Evolutionary conservation across 140 eudicot species (phyloP), one percentile per base, ranked within the genome.

Genomic region (Oenanthe javanica): DNA sequence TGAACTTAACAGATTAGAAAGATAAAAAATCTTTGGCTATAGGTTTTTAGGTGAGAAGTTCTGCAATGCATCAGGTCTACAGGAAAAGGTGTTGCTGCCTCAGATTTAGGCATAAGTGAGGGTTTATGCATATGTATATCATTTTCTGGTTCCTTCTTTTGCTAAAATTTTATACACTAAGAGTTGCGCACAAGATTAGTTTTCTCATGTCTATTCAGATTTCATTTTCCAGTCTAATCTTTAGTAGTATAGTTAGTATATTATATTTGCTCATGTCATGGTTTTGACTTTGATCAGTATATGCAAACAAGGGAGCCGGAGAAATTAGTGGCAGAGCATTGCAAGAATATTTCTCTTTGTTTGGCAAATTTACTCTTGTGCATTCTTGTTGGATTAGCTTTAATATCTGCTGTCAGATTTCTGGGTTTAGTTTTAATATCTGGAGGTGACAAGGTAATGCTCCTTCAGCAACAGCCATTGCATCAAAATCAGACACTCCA

Each of bases 361-460:
- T 67, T 69, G 80, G 51, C 72, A 27, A 88, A 84, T 75, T 48
- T 81, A n/a, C 87, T 83, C 83, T 64, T 83, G 86, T 87, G 88
- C 92, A 83, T 71, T 75, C 88, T 92, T 84, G 50, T 81, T 16
- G 88, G 82, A 80, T 61, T 89, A n/a, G 83, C 84, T n/a, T n/a
- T n/a, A n/a, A n/a, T 43, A 12, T 92, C 73, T 84, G 88, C 85
- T 84, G 73, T 81, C 75, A 31, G 51, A 76, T 90, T 67, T 69
- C 77, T 64, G 72, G 66, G 57, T 77, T 88, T 43, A 69, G 36
- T 77, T 82, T 77, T 73, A 88, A 86, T 76, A 49, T 80, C 36
- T 79, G 86, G 84, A 52, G 85, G 76, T 71, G 79, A 77, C 45
- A 50, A 87, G 82, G 47, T 40, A 48, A 59, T 48, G 18, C 27